Percentiles rank a stretch among this genome's conserved stretches.
phyloP scores from a whole-genome alignment of 441 rosid species.

The Adansonia gregorii region DNA sequence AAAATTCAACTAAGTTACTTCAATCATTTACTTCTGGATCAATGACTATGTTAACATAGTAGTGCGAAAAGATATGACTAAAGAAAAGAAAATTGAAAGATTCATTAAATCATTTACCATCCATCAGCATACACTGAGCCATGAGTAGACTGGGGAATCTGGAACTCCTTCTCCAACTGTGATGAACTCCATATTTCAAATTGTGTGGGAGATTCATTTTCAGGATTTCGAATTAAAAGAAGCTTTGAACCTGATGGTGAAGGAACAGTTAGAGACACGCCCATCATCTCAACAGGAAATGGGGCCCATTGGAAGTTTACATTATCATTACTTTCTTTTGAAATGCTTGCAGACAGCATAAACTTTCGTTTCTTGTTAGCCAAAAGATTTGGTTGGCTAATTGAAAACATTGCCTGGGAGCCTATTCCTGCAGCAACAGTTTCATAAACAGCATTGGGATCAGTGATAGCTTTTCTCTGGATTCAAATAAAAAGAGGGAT shows the following conservation, averaged over 20 bases:
- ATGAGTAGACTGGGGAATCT: constrained; percentile 76
- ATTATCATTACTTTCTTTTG: constrained; percentile 44
- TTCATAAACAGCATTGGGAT: constrained; percentile 14
- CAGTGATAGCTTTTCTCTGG: neutral
- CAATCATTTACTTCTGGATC: constrained; percentile 13
- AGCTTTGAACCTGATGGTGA: constrained; percentile 91
- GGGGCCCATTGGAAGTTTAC: constrained; percentile 75
- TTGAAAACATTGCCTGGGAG: constrained; percentile 68
- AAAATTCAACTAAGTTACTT: neutral
- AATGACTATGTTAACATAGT: constrained; percentile 4
- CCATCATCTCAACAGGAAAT: constrained; percentile 84
- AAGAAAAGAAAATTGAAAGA: neutral
- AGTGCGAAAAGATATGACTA: neutral
- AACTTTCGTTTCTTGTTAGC: constrained; percentile 74
- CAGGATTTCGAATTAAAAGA: constrained; percentile 76
- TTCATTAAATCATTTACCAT: constrained; percentile 52
- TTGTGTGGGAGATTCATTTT: constrained; percentile 75
- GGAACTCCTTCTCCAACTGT: constrained; percentile 82
- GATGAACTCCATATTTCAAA: constrained; percentile 85
- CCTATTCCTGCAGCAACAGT: constrained; percentile 48
- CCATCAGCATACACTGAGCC: constrained; percentile 83
- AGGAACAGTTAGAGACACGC: constrained; percentile 68
- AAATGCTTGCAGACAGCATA: constrained; percentile 58
- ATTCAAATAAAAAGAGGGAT: neutral
- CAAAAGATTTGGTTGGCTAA: constrained; percentile 81